Base-by-base conservation (phyloP, 768 basidiomycete genomes). In the Boletus rubescentipes region DNA sequence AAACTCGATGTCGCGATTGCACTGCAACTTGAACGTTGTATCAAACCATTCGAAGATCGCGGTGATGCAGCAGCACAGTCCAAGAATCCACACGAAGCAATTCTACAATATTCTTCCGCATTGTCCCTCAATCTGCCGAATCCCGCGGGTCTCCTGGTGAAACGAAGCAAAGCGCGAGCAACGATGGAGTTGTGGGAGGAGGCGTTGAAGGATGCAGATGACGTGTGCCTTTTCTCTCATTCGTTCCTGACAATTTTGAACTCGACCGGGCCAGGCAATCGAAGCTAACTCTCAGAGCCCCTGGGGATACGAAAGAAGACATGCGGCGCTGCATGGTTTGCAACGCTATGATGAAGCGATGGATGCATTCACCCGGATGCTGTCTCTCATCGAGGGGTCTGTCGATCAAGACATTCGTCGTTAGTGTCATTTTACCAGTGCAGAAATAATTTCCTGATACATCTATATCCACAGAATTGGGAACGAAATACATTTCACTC, bases 121-220 rank as follows among this genome's bases (percentile, higher is more conserved):
- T 20, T 59, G 31, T 48, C 34, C 16, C 20, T 59, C 5, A 26
- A 26, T 26, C 26, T 6, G 6, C 6, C 26, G 26, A 26, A 46
- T 12, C 45, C 21, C 2, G 45, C 16, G 1, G 18, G 35, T 32
- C 43, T 58, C 5, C 21, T 61, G 23, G 46, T 61, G 3, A 40
- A 57, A 29, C 54, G 54, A 23, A 57, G 60, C 44, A 49, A 43
- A 35, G 45, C 44, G 0, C 40, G 30, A 20, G 40, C 40, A 12
- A 42, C 11, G 8, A 4, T 20, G 8, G 23, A 16, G 16, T 23
- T 29, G 5, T 56, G 59, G 48, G 55, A 51, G 8, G 60, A 50
- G n/a, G 52, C 60, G 2, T 20, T 62, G 35, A 23, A 42, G 3
- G 60, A 61, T 6, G 56, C 61, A 20, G 40, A 61, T 20, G 20